phyloP scores from a whole-genome alignment of 352 stramenopile species.

The Globisporangium rhizosaccharum region DNA sequence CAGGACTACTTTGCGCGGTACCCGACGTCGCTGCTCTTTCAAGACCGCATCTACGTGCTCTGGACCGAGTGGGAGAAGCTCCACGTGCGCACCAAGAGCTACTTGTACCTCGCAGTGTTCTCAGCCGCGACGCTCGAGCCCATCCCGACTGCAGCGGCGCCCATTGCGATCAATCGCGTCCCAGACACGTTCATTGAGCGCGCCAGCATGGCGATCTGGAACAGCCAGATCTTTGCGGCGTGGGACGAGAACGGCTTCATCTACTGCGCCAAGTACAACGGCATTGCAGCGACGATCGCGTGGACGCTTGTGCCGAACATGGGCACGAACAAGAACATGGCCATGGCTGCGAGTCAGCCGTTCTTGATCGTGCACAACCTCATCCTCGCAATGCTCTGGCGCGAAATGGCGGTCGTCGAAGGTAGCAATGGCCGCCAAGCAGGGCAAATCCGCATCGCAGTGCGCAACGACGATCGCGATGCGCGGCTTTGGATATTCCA shows the following conservation, averaged over 20 bases:
- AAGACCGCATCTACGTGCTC: constrained; percentile 47
- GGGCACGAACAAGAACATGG: constrained; percentile 51
- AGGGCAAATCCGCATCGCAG: constrained; percentile 49
- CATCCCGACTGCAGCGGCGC: constrained; percentile 17
- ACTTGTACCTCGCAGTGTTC: constrained; percentile 54
- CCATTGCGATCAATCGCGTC: constrained; percentile 34
- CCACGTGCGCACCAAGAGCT: constrained; percentile 29
- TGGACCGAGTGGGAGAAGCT: constrained; percentile 57
- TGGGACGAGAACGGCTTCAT: constrained; percentile 68
- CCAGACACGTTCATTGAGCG: constrained; percentile 50
- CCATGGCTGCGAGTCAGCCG: constrained; percentile 34
- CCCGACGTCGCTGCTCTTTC: constrained; percentile 31
- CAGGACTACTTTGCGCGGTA: constrained; percentile 44
- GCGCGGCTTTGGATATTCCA: constrained; percentile 71
- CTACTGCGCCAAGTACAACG: constrained; percentile 50
- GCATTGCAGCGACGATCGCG: constrained; percentile 20
- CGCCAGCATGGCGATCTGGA: constrained; percentile 35
- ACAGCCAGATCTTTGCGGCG: constrained; percentile 43
- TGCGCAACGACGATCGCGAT: constrained; percentile 45
- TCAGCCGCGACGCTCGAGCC: constrained; percentile 28
- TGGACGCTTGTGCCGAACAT: constrained; percentile 69
- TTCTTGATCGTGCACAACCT: constrained; percentile 56
- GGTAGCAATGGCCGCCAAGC: constrained; percentile 15
- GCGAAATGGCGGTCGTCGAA: constrained; percentile 23
- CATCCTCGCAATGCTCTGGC: constrained; percentile 55